phyloP scores from a whole-genome alignment of 345 rosid species.

The Citropsis articulata region DNA sequence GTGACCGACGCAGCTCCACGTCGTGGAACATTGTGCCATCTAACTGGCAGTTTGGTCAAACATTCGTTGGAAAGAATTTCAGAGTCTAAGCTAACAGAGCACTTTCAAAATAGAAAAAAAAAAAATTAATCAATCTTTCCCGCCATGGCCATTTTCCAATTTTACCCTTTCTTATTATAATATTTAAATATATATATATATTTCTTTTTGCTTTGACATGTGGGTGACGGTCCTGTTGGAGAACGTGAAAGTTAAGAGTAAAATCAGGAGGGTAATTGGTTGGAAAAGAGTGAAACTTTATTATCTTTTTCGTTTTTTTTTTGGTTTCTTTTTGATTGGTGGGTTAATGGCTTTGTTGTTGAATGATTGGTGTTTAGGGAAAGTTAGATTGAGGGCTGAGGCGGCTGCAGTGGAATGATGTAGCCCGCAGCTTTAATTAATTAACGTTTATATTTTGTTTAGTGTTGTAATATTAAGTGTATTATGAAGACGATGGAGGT shows the following conservation, averaged over 20 bases:
- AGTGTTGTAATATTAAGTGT: background rate
- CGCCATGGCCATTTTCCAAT: slow-evolving; percentile 9
- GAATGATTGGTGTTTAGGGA: background rate
- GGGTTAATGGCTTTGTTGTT: slow-evolving; percentile 7
- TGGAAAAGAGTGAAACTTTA: background rate
- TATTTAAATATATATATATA: background rate
- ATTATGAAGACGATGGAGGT: background rate
- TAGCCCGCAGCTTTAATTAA: slow-evolving; percentile 28
- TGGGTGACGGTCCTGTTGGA: slow-evolving; percentile 8
- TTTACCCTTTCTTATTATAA: background rate
- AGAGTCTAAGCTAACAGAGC: slow-evolving; percentile 23
- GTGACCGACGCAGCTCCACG: slow-evolving; percentile 48
- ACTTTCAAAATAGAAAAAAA: background rate
- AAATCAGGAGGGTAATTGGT: background rate
- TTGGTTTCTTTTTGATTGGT: background rate
- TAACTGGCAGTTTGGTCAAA: slow-evolving; percentile 58
- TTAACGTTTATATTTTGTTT: background rate
- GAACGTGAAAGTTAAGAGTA: background rate
- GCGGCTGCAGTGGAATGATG: slow-evolving; percentile 25
- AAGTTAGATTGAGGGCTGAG: slow-evolving; percentile 17
- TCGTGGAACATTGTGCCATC: slow-evolving; percentile 45
- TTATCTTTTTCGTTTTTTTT: background rate
- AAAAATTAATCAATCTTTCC: slow-evolving; percentile 5
- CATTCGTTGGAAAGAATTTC: slow-evolving; percentile 55
- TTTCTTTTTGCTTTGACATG: background rate